These are phyloP conservation scores for Fraxinus excelsior DNA, from an alignment of 257 asterid species.

Conservation along the genomic window DNA sequence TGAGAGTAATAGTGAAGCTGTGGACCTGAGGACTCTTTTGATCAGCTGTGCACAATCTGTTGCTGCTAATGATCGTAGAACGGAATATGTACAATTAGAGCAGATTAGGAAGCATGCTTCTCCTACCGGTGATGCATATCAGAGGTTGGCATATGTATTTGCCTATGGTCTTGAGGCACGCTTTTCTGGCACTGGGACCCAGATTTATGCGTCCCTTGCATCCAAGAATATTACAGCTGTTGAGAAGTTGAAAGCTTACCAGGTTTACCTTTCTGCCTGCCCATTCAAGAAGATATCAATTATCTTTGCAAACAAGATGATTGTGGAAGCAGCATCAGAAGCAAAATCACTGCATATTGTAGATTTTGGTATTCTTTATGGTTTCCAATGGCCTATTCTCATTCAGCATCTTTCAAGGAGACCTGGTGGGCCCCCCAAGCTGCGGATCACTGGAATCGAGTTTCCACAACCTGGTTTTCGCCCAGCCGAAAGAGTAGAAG, in stretches of 20 bases:
- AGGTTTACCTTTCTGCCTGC: slow-evolving; percentile 64
- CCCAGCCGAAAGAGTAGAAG: slow-evolving; percentile 76
- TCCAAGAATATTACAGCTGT: slow-evolving; percentile 62
- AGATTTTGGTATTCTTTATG: slow-evolving; percentile 81
- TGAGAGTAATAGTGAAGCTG: slow-evolving; percentile 51
- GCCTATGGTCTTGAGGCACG: slow-evolving; percentile 85
- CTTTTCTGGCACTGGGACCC: slow-evolving; percentile 74
- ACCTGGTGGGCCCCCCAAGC: slow-evolving; percentile 65
- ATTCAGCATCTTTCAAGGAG: slow-evolving; percentile 66
- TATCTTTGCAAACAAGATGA: slow-evolving; percentile 64
- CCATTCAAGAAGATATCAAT: slow-evolving; percentile 77
- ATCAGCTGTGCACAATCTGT: slow-evolving; percentile 82
- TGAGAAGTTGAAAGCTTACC: slow-evolving; percentile 82
- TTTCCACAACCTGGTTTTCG: slow-evolving; percentile 83
- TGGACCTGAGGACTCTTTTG: slow-evolving; percentile 74
- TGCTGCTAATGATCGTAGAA: slow-evolving; percentile 72
- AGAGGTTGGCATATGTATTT: slow-evolving; percentile 75
- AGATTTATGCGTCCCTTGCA: slow-evolving; percentile 61
- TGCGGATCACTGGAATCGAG: slow-evolving; percentile 84
- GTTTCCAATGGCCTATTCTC: slow-evolving; percentile 90
- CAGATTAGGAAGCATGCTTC: slow-evolving; percentile 73
- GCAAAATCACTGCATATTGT: slow-evolving; percentile 66
- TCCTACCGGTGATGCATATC: slow-evolving; percentile 68
- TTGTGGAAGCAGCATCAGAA: slow-evolving; percentile 41
- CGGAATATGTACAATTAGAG: slow-evolving; percentile 67